Base-by-base conservation (phyloP, 164 flowering plant species). In the Cinnamomum chago region DNA sequence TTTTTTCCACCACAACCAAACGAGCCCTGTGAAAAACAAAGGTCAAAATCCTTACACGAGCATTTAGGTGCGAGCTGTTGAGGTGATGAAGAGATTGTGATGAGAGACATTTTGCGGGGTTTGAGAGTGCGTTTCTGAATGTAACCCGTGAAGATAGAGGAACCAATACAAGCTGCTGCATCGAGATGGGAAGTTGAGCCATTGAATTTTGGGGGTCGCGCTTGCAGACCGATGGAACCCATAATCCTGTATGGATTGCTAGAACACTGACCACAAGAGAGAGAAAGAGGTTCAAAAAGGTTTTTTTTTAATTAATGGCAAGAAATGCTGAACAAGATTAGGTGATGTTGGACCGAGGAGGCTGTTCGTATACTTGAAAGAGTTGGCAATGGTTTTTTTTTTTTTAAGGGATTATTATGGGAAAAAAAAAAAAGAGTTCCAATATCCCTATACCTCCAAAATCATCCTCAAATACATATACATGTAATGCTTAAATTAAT, bases 21-120 rank as follows among this genome's bases (percentile, higher is more conserved):
- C 11, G 47, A 40, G 47, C 47, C 47, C 47, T 40, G 60, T 3
- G 6, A 3, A 55, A 12, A 55, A 20, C 17, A 55, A 55, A 14
- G n/a, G 60, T 55, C 5, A n/a, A 55, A 55, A 55, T 55, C n/a
- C 67, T 64, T 64, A 64, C 67, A 64, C 14, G 67, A 64, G 67
- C 67, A 24, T 24, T 64, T 23, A 64, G 28, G 27, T 10, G 28
- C 15, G 15, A 64, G 30, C 15, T 12, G 28, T 64, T 14, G 67
- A 64, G 67, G 24, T 25, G 67, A 64, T 2, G 67, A 64, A 64
- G 67, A 64, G 67, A 24, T 12, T 11, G 67, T 2, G 28, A 23
- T 23, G 24, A 24, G 67, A 64, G 30, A 64, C 14, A 14, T 12
- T 25, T 14, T 64, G 33, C 28, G 67, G 27, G 17, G 30, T 64